phyloP scores from a whole-genome alignment of 2,329 filamentous ascomycete species.

The Monilinia vaccinii-corymbosi region DNA sequence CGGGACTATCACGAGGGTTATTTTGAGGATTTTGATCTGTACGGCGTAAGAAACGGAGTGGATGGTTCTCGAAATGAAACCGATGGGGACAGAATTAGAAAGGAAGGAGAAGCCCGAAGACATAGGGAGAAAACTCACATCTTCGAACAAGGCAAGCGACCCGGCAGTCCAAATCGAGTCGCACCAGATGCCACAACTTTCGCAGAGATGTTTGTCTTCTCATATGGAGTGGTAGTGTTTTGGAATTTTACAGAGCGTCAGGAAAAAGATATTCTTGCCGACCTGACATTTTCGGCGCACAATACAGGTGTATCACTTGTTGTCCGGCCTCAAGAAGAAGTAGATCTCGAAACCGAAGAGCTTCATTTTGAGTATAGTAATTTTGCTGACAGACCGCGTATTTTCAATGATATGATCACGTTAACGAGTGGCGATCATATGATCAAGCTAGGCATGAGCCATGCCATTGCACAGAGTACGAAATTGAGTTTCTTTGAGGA shows the following conservation, averaged over 20 bases:
- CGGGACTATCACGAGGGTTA: conserved; percentile 88
- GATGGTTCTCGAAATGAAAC: conserved; percentile 36
- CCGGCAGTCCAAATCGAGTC: conserved; percentile 47
- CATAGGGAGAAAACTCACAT: conserved; percentile 30
- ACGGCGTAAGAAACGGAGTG: conserved; percentile 37
- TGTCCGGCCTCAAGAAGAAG: conserved; percentile 71
- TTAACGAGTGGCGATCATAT: conserved; percentile 91
- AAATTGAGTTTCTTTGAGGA: conserved; percentile 96
- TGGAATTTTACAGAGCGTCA: conserved; percentile 98
- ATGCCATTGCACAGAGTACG: conserved; percentile 94
- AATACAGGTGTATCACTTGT: conserved; percentile 60
- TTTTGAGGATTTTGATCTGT: conserved; percentile 61
- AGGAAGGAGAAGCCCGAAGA: conserved; percentile 25
- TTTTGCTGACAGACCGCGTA: conserved; percentile 73
- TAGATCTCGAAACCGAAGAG: conserved; percentile 93
- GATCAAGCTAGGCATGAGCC: conserved; percentile 96
- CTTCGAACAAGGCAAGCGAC: conserved; percentile 33
- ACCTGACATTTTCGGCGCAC: conserved; percentile 78
- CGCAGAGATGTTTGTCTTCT: conserved; percentile 95
- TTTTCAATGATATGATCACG: conserved; percentile 99
- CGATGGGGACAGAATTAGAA: conserved; percentile 27
- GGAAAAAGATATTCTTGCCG: conserved; percentile 92
- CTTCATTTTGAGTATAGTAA: conserved; percentile 97
- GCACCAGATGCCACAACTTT: conserved; percentile 67
- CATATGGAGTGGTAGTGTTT: conserved; percentile 94